Evolutionary conservation across 192 early-diverging fungal genomes (phyloP), one percentile per base, ranked within the genome.

Genomic region (Funneliformis geosporum): DNA sequence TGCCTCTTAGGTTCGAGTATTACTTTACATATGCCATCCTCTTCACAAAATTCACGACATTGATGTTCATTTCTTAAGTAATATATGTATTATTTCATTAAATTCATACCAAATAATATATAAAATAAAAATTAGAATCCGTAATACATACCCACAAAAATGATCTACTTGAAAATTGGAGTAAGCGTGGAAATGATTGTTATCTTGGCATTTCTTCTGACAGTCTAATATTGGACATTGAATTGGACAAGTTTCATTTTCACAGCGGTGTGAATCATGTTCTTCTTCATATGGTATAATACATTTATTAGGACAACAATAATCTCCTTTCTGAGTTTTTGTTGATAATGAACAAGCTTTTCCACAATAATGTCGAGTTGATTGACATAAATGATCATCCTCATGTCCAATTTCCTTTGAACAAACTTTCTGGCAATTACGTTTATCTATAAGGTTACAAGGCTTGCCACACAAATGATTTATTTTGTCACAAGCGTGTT

Each of bases 321-420:
- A 76, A 28, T 40, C 39, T 7, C 61, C 75, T 16, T 73, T 75
- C 23, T 40, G 27, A 5, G 72, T 75, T 14, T 60, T n/a, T 2
- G 72, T 25, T n/a, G 8, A 28, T 16, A 81, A 33, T 23, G 80
- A 81, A 71, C 80, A 81, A 25, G 62, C 64, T 39, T 40, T 25
- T 38, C 80, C 80, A 33, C 80, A 81, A 46, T 81, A 76, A 75
- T 81, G 80, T 50, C n/a, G n/a, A 7, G n/a, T 74, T 40, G 80
- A 40, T 50, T 55, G 25, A 40, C 80, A 81, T 60, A 75, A 25
- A 50, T 81, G 80, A n/a, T 46, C 8, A 38, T 80, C 47, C 4
- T 77, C 46, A 76, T 81, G 80, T 0, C 27, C 80, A 21, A 81
- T 76, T 28, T 74, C 28, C 60, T 81, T 76, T 12, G 64, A 16